Base-by-base conservation (phyloP, 768 basidiomycete species). In the Collybia mongolica region DNA sequence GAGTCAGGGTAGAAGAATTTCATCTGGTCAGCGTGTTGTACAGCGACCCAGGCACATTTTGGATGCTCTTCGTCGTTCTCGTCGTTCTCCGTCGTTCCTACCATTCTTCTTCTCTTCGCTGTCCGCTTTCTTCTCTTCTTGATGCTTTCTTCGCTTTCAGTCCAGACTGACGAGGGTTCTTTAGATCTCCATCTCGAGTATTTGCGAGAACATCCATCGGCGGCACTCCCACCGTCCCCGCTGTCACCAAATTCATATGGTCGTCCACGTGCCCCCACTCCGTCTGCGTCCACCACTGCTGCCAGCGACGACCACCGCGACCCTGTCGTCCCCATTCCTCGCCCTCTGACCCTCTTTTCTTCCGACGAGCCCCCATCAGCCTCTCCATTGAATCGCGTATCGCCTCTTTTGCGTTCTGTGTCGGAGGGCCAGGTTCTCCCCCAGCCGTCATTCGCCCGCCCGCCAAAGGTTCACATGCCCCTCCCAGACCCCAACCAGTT, bases 401-500 rank as follows among this genome's bases (percentile, higher is more conserved):
- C 78, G 71, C 39, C 67, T 65, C 52, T 71, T 58, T 40, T 32
- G 14, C 32, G 32, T 70, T 53, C 61, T 22, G 57, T 56, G 32
- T 53, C 28, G 39, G 41, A 54, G 23, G 32, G 32, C 14, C 32
- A 32, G 11, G 32, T 32, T 49, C 53, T 44, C 39, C 53, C 35
- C 37, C 57, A 29, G 37, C 32, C 46, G 48, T 53, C 59, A 32
- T 77, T 72, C 66, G 71, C 69, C 61, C 76, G 65, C 52, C 74
- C 70, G 43, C 74, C 71, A 35, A 77, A 75, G 65, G 66, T 59
- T 24, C 42, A 62, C 23, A 67, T 72, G 53, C 62, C 70, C 7
- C 70, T 86, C 44, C 81, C 80, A 44, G 86, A 88, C 64, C 83
- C 84, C 24, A 75, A 79, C 6, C 82, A 80, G 41, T 87, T 82